phyloP scores from a whole-genome alignment of 2,329 filamentous ascomycete species.

The Monilinia aucupariae region DNA sequence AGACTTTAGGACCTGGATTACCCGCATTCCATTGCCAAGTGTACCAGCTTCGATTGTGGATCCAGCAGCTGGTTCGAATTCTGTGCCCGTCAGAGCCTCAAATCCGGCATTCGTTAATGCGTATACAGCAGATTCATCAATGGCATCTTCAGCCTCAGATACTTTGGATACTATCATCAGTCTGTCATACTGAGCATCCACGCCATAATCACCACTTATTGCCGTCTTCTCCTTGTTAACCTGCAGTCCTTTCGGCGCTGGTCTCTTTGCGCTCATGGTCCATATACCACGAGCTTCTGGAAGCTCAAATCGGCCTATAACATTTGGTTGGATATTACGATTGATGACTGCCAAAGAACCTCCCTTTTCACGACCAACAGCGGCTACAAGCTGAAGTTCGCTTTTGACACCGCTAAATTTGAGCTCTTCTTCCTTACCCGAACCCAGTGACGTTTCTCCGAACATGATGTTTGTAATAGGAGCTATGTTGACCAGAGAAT shows the following conservation, averaged over 20 bases:
- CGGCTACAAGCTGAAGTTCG: conserved; percentile 54
- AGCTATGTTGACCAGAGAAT: conserved; percentile 70
- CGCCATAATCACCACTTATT: conserved; percentile 47
- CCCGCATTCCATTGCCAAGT: conserved; percentile 71
- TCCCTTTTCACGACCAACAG: conserved; percentile 58
- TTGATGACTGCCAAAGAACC: conserved; percentile 72
- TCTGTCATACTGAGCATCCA: conserved; percentile 62
- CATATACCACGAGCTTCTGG: conserved; percentile 72
- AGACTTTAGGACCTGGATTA: conserved; percentile 81
- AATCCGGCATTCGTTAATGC: conserved; percentile 67
- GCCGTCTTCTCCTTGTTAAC: conserved; percentile 44
- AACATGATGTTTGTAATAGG: conserved; percentile 72
- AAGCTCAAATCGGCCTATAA: conserved; percentile 65
- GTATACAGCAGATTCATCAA: conserved; percentile 66
- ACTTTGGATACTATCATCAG: conserved; percentile 77
- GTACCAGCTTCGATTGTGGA: conserved; percentile 80
- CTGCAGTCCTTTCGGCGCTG: conserved; percentile 55
- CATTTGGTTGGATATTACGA: conserved; percentile 67
- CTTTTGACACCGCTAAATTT: conserved; percentile 46
- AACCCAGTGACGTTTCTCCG: conserved; percentile 49
- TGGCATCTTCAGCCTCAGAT: conserved; percentile 62
- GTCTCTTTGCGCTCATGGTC: conserved; percentile 68
- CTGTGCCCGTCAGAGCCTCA: conserved; percentile 71
- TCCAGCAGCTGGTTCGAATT: conserved; percentile 87
- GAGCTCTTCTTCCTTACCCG: conserved; percentile 43